phyloP scores from a whole-genome alignment of 169 alveolate genomes.

The Plasmodium yoelii region DNA sequence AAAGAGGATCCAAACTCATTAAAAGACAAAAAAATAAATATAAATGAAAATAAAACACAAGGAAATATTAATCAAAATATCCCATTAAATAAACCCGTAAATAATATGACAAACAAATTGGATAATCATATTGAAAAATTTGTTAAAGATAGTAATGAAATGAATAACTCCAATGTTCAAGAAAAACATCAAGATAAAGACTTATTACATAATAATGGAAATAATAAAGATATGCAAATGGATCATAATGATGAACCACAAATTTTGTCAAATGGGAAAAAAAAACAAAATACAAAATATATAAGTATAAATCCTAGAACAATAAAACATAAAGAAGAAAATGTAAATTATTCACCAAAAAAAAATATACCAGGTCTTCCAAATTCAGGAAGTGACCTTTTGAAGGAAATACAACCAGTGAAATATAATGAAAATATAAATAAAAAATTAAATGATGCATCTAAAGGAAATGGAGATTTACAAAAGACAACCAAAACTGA shows the following conservation, averaged over 20 bases:
- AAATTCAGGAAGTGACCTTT: slow-evolving; percentile 11
- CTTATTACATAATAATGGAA: slow-evolving; percentile 12
- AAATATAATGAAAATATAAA: slow-evolving; percentile 17
- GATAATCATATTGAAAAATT: slow-evolving; percentile 3
- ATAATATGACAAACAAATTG: slow-evolving; percentile 2
- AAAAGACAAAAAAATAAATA: slow-evolving; percentile 12
- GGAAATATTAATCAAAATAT: not conserved
- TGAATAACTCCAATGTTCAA: slow-evolving; percentile 5
- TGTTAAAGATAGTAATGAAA: slow-evolving; percentile 14
- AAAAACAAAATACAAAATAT: slow-evolving; percentile 1
- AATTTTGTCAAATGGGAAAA: not conserved
- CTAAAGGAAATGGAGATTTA: slow-evolving; percentile 17
- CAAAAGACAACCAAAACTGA: slow-evolving; percentile 21
- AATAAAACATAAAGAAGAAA: slow-evolving; percentile 7
- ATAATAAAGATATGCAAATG: not conserved
- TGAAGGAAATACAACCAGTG: slow-evolving; percentile 41
- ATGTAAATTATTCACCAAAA: slow-evolving; percentile 15
- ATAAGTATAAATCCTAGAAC: not conserved
- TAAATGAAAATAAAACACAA: slow-evolving; percentile 10
- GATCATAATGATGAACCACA: too few species aligned
- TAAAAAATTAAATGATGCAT: slow-evolving; percentile 21
- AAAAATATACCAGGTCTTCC: not conserved
- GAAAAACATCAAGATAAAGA: not conserved
- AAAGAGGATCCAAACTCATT: not conserved
- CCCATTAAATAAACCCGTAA: slow-evolving; percentile 13